Conservation (phyloP, 352 stramenopile genomes). For the Pythium apleroticum region DNA sequence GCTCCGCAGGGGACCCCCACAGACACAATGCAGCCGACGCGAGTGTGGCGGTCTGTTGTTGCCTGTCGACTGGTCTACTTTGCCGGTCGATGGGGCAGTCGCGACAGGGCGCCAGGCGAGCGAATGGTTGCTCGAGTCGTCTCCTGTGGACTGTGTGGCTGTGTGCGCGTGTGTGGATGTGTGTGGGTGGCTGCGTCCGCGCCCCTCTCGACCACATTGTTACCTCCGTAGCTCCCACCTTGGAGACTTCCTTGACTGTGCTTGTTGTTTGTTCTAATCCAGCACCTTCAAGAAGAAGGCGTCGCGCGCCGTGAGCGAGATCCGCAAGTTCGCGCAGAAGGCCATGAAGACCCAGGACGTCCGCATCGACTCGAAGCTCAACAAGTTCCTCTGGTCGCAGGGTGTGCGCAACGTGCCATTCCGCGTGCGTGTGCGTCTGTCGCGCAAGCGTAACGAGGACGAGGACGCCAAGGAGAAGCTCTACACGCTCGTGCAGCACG, state of each 20-base stretch:
- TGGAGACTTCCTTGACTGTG: slow-evolving; percentile 88
- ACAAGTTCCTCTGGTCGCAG: slow-evolving; percentile 98
- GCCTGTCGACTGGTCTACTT: slow-evolving; percentile 2
- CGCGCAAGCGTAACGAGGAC: slow-evolving; percentile 98
- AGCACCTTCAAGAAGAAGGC: slow-evolving; percentile 98
- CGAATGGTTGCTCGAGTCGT: background rate
- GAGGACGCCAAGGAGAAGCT: slow-evolving; percentile 99
- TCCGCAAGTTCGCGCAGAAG: slow-evolving; percentile 97
- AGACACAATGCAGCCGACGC: background rate
- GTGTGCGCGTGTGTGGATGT: too few species aligned
- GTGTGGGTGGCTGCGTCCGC: background rate
- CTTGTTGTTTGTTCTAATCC: slow-evolving; percentile 29
- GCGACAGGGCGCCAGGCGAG: too few species aligned
- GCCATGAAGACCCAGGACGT: slow-evolving; percentile 98
- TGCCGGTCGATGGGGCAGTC: background rate
- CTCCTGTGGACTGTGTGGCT: background rate
- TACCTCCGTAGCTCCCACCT: slow-evolving; percentile 74
- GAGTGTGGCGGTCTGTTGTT: too few species aligned
- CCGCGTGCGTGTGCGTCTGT: slow-evolving; percentile 97
- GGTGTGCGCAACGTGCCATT: slow-evolving; percentile 98
- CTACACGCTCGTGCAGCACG: slow-evolving; percentile 98
- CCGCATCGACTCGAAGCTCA: slow-evolving; percentile 94
- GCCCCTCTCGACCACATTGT: slow-evolving; percentile 17
- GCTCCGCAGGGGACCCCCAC: background rate
- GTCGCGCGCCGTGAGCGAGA: slow-evolving; percentile 95